phyloP scores from a whole-genome alignment of 192 early-diverging fungal species.

The Funneliformis mosseae region DNA sequence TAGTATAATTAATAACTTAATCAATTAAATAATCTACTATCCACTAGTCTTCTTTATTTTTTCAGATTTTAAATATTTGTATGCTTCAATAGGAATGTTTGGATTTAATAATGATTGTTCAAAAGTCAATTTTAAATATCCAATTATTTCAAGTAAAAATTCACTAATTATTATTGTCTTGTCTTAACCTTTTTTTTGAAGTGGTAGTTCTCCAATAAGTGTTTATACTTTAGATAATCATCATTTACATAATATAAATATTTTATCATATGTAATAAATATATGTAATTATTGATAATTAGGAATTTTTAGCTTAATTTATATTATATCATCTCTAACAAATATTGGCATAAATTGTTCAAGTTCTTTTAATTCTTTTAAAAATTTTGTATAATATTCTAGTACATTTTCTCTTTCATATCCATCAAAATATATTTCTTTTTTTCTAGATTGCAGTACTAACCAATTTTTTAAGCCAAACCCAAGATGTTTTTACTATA shows the following conservation, averaged over 20 bases:
- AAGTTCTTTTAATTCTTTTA: neutral
- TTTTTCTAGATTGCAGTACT: neutral
- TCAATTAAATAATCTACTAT: constrained; percentile 11
- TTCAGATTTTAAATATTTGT: neutral
- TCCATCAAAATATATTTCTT: constrained; percentile 21
- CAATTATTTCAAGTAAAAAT: neutral
- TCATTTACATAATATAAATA: constrained; percentile 13
- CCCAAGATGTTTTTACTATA: neutral
- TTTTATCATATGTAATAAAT: constrained; percentile 1
- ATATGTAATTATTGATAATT: neutral
- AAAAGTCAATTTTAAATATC: neutral
- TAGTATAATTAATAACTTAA: constrained; percentile 11
- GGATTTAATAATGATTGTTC: neutral
- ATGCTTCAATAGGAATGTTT: neutral
- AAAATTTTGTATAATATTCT: neutral
- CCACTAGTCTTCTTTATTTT: constrained; percentile 12
- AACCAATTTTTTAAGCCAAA: neutral
- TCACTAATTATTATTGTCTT: constrained; percentile 3
- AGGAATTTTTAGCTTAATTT: neutral
- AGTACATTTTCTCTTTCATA: constrained; percentile 4
- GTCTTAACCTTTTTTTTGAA: neutral
- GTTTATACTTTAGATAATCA: neutral
- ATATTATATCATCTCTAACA: neutral
- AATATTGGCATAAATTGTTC: constrained; percentile 4
- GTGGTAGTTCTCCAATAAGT: neutral